phyloP scores from a whole-genome alignment of 352 stramenopile species.

The Globisporangium mamillatum region DNA sequence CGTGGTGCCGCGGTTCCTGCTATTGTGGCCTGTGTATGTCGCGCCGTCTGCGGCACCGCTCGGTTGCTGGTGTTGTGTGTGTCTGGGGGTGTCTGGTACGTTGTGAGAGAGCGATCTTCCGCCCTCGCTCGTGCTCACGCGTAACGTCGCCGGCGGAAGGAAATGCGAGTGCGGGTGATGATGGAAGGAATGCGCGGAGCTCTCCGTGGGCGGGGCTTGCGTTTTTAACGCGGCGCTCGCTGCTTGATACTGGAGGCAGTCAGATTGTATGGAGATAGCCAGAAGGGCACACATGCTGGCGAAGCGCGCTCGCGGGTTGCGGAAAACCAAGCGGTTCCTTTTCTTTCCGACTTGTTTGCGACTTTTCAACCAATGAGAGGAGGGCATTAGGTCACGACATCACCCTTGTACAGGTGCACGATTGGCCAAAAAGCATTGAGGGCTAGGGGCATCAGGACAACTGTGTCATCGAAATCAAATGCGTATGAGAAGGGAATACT shows the following conservation, averaged over 20 bases:
- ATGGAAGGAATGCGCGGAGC: constrained; percentile 1
- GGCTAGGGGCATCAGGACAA: not conserved
- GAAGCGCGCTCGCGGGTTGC: not conserved
- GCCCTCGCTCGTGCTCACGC: not conserved
- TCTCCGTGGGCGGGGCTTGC: not conserved
- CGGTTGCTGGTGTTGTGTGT: not conserved
- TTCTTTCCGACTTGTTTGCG: constrained; percentile 9
- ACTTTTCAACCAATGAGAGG: not conserved
- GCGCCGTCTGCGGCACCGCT: not conserved
- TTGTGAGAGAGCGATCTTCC: not conserved
- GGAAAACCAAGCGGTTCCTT: not conserved
- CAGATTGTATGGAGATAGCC: constrained; percentile 12
- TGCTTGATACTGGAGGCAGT: not conserved
- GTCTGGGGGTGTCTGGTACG: not conserved
- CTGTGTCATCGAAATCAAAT: not conserved
- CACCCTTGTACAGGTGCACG: not conserved
- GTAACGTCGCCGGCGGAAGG: not conserved
- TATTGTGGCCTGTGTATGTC: not conserved
- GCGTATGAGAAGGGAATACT: not conserved
- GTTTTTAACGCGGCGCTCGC: not conserved
- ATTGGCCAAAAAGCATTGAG: not conserved
- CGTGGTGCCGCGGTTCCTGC: not conserved
- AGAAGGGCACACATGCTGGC: constrained; percentile 4
- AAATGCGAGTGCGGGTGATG: not conserved
- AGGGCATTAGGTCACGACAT: not conserved